Evolutionary conservation across 768 basidiomycete species (phyloP).

Genomic region (Lactarius quietus): DNA sequence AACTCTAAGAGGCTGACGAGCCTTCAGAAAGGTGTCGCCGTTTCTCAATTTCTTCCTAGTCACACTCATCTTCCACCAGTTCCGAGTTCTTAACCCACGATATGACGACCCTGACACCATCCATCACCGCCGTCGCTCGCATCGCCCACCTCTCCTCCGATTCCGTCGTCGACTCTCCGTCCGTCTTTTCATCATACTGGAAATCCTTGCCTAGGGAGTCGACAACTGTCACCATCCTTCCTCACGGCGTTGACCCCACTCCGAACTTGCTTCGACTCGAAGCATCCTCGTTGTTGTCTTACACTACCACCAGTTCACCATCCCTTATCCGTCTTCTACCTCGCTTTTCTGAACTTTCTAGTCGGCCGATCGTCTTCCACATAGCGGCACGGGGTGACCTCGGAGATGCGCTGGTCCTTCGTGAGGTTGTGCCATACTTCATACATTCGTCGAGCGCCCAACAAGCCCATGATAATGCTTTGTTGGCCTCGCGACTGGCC

Average conservation of each 20-base stretch:
- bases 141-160: conserved; percentile 73
- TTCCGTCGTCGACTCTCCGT: conserved; percentile 50
- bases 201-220: conserved; percentile 29
- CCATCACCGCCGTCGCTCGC: conserved; percentile 50
- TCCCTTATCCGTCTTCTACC: conserved; percentile 58
- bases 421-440: conserved; percentile 77
- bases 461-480: conserved; percentile 85
- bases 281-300: conserved; percentile 48
- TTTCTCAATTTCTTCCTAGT: not conserved
- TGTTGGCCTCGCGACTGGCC: conserved; percentile 81
- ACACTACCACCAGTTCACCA: conserved; percentile 52
- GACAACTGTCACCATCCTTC: conserved; percentile 48
- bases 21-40: not conserved
- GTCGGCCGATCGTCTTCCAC: conserved; percentile 66
- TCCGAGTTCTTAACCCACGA: not conserved
- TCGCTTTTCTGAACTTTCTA: conserved; percentile 64
- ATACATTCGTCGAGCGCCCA: conserved; percentile 73
- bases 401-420: conserved; percentile 70
- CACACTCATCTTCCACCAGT: not conserved
- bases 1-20: not conserved
- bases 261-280: conserved; percentile 50
- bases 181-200: conserved; percentile 44
- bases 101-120: conserved; percentile 21
- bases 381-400: conserved; percentile 63
- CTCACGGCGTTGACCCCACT: conserved; percentile 63